phyloP scores from a whole-genome alignment of 2,329 filamentous ascomycete genomes.

The Diplocarpon mali region DNA sequence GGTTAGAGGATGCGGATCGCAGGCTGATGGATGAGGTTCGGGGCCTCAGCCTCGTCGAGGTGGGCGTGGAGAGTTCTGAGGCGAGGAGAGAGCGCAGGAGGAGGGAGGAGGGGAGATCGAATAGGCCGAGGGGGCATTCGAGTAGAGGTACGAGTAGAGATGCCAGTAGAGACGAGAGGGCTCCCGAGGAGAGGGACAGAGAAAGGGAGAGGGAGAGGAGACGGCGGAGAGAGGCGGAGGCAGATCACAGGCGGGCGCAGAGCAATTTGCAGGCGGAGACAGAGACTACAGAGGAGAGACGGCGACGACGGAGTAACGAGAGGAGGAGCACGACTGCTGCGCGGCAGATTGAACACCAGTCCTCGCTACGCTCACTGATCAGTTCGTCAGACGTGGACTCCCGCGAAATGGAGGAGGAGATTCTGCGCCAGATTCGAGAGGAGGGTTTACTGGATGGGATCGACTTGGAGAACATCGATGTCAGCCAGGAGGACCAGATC shows the following conservation, averaged over 20 bases:
- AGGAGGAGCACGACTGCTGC: conserved; percentile 19
- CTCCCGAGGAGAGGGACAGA: conserved; percentile 21
- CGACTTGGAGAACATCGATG: conserved; percentile 77
- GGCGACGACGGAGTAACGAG: conserved; percentile 23
- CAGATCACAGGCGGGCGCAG: conserved; percentile 23
- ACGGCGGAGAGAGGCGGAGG: conserved; percentile 25
- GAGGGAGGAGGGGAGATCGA: conserved; percentile 21
- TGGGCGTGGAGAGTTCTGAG: conserved; percentile 35
- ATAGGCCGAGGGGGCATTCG: conserved; percentile 19
- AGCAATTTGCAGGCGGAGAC: conserved; percentile 14
- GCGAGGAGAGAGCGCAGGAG: conserved; percentile 23
- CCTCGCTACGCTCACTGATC: conserved; percentile 74
- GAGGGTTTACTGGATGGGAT: conserved; percentile 81
- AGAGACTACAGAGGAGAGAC: conserved; percentile 15
- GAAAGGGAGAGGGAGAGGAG: conserved; percentile 23
- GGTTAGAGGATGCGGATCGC: conserved; percentile 34
- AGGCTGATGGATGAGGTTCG: conserved; percentile 24
- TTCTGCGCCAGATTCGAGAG: conserved; percentile 77
- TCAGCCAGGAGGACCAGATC: conserved; percentile 77
- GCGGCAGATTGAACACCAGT: conserved; percentile 74
- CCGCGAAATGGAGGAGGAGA: conserved; percentile 74
- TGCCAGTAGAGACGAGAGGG: conserved; percentile 17
- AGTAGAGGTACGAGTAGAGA: conserved; percentile 26
- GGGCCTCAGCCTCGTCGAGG: conserved; percentile 44
- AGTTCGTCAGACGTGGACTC: conserved; percentile 68